These are phyloP conservation scores for Fomitopsis pulvina DNA, from an alignment of 768 basidiomycete species.

Conservation along the genomic window DNA sequence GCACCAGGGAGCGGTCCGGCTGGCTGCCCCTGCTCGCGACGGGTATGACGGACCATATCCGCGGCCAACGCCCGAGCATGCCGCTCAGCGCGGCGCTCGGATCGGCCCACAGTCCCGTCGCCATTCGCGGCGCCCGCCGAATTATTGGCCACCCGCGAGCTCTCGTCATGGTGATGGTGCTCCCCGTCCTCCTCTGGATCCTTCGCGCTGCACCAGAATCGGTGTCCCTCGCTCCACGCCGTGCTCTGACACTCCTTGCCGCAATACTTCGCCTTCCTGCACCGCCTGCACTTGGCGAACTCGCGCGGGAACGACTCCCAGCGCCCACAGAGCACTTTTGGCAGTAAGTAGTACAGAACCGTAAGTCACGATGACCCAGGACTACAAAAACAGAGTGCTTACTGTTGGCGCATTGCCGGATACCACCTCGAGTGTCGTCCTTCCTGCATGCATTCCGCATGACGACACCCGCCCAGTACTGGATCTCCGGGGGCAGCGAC, in stretches of 20 bases:
- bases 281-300: slow-evolving; percentile 94
- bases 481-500: slow-evolving; percentile 80
- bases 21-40: not conserved
- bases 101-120: slow-evolving; percentile 13
- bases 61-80: slow-evolving; percentile 9
- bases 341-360: slow-evolving; percentile 5
- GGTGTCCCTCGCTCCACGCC: slow-evolving; percentile 94
- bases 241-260: slow-evolving; percentile 95
- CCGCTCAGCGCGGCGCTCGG: slow-evolving; percentile 33
- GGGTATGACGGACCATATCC: not conserved
- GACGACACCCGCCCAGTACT: slow-evolving; percentile 99
- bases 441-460: slow-evolving; percentile 99
- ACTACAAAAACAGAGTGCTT: slow-evolving; percentile 29
- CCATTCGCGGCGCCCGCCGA: not conserved
- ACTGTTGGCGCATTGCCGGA: slow-evolving; percentile 97
- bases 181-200: slow-evolving; percentile 39
- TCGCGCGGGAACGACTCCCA: slow-evolving; percentile 93
- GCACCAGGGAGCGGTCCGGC: not conserved
- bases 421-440: slow-evolving; percentile 88
- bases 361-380: not conserved
- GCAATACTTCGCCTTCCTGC: slow-evolving; percentile 97
- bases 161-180: slow-evolving; percentile 16
- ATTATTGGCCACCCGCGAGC: slow-evolving; percentile 6
- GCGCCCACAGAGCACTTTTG: slow-evolving; percentile 82
- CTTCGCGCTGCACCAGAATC: slow-evolving; percentile 85